phyloP scores from a whole-genome alignment of 2,329 filamentous ascomycete genomes.

The Aspergillus sp. region DNA sequence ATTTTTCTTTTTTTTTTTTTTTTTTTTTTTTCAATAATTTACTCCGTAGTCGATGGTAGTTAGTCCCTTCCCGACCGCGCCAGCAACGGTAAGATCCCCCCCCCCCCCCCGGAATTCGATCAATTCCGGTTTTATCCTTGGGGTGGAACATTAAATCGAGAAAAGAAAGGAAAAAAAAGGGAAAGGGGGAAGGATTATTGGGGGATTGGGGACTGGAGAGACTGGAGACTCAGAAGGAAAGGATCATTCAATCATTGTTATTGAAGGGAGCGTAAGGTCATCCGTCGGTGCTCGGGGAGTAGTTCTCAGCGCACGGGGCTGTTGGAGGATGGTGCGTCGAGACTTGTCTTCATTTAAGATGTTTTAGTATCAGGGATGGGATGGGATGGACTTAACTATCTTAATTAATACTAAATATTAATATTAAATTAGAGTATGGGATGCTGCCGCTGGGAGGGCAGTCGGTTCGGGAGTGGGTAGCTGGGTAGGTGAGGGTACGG shows the following conservation, averaged over 20 bases:
- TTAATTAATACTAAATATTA: neutral
- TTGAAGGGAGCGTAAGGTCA: neutral
- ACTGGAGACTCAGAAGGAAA: too few species aligned
- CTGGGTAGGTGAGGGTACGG: neutral
- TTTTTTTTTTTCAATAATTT: neutral
- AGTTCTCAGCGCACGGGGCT: constrained; percentile 22
- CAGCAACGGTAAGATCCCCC: constrained; percentile 28
- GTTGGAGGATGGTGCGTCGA: constrained; percentile 24
- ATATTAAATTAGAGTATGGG: neutral
- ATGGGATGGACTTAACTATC: neutral
- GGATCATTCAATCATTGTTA: too few species aligned
- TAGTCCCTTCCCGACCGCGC: constrained; percentile 3
- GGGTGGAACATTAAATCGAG: neutral
- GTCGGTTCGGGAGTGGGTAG: neutral
- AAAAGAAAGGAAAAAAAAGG: neutral
- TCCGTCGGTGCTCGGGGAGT: neutral
- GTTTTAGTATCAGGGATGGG: neutral
- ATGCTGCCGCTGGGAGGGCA: neutral
- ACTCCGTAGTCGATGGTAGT: too few species aligned
- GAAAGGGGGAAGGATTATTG: neutral
- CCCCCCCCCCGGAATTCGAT: constrained; percentile 33
- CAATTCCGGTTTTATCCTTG: constrained; percentile 4
- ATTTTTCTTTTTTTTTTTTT: neutral
- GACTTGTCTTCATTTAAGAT: neutral
- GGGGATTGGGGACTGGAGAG: too few species aligned